Evolutionary conservation across 2,329 filamentous ascomycete species (phyloP), one percentile per base, ranked within the genome.

Genomic region (Thielaviopsis populi): DNA sequence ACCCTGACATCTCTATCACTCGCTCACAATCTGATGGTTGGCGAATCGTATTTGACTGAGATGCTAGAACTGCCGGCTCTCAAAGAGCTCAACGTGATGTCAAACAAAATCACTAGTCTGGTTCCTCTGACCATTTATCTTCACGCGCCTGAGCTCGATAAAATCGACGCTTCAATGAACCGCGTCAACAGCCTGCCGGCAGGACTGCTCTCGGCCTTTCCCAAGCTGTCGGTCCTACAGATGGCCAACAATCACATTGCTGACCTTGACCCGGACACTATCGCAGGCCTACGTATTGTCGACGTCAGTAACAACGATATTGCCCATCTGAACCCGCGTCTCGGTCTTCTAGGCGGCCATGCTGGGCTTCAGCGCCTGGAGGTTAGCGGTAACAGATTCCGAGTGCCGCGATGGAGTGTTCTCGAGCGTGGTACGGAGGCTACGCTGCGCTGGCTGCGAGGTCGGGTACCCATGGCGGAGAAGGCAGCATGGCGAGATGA

Each of bases 291-390:
- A 64, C 83, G 83, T 68, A 81, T 87, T 4, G 82, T 95, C 2
- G 89, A 95, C 71, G 83, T 90, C 8, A 84, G 83, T 68, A 91
- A 90, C 73, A 97, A 97, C 70, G 87, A 92, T 61, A 89, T 97
- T 67, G 82, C 82, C n/a, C 82, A 83, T 58, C 76, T 97, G 15
- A 89, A 94, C 66, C 87, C 91, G 0, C 83, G 86, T 7, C 79
- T 97, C 11, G 92, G 92, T 0, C 76, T 95, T 13, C 77, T 95
- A 0, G 85, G 86, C 27, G 86, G 85, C 1, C 78, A 73, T 3
- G 78, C 79, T 1, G 75, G 84, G 69, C 67, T 83, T 75, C 76
- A 87, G 78, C 73, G 81, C 63, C 76, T 96, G 10, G 87, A 95
- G 59, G 87, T 96, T 3, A 83, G 82, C 33, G 91, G 91, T 0